These are phyloP conservation scores for Triadica sebifera DNA, from an alignment of 345 rosid genomes.

Conservation along the genomic window DNA sequence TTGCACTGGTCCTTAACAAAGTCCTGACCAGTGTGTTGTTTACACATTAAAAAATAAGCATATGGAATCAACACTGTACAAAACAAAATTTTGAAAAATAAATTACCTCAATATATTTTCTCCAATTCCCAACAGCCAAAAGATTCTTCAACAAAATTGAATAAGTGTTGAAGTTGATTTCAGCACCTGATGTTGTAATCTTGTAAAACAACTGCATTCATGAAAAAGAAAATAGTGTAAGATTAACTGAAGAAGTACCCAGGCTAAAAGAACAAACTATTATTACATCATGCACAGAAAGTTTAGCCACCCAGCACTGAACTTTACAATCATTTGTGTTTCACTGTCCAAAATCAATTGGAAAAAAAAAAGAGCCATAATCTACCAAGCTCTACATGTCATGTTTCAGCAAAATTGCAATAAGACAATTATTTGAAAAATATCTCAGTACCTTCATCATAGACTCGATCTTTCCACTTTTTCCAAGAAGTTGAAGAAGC, in stretches of 20 bases:
- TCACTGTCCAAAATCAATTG: too few relatives aligned
- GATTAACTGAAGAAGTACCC: too few relatives aligned
- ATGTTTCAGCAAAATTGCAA: not conserved
- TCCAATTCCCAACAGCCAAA: constrained; percentile 81
- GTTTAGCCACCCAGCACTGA: too few relatives aligned
- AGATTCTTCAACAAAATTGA: constrained; percentile 44
- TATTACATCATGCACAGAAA: too few relatives aligned
- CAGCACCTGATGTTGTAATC: constrained; percentile 57
- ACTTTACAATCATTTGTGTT: too few relatives aligned
- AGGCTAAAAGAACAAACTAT: too few relatives aligned
- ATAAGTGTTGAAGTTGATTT: constrained; percentile 46
- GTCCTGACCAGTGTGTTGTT: too few relatives aligned
- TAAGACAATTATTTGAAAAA: not conserved
- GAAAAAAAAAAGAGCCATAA: too few relatives aligned
- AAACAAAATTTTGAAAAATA: not conserved
- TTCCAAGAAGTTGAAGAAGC: constrained; percentile 72
- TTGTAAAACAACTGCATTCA: constrained; percentile 67
- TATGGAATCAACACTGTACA: not conserved
- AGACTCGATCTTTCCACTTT: constrained; percentile 75
- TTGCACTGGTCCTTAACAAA: too few relatives aligned
- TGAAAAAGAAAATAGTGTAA: not conserved
- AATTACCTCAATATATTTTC: constrained; percentile 86
- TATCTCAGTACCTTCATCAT: constrained; percentile 66
- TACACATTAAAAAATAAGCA: too few relatives aligned
- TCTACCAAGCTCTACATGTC: too few relatives aligned